Evolutionary conservation across 257 asterid genomes (phyloP), one percentile per base, ranked within the genome.

Genomic region (Solanum acaule): DNA sequence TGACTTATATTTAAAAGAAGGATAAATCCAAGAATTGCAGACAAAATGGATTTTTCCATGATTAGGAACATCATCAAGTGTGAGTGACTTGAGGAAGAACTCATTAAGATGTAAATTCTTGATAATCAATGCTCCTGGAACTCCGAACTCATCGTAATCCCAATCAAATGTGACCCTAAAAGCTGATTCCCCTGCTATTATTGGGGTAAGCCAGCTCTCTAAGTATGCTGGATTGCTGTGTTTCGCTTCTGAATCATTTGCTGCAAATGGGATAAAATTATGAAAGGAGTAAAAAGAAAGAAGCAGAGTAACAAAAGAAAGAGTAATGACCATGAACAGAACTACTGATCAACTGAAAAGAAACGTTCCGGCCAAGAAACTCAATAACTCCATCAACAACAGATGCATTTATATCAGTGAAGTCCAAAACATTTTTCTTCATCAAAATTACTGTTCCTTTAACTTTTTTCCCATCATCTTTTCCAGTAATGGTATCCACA

Each of bases 141-240:
- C 59, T 14, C 59, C 59, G 14, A 46, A 46, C 25, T 71, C 12
- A 0, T 71, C 42, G 5, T 16, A 1, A 71, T 71, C 78, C 78
- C 78, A 71, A 2, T 71, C 42, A 71, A 71, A 71, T 31, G 78
- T 71, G 14, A 71, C 42, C 10, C 14, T 31, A 33, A 71, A 71
- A 71, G 83, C 38, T 18, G 88, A 71, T 88, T 91, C 93, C 4
- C 92, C 92, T 8, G 89, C 78, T 56, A 49, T 18, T 75, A 83
- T 6, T 61, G 27, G 38, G 2, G 38, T 31, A 65, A 71, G 56
- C 91, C 91, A 88, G 9, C 88, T 35, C 27, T 91, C 90, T 78
- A 91, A 72, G 61, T 87, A 84, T 59, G 92, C 90, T 29, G 89
- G 72, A 6, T 40, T 87, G 11, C 93, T 87, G 59, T 40, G 83